Percentiles rank a stretch among this genome's conserved stretches.
Conservation (phyloP, 306 rosid genomes). For the Vigna angularis region DNA sequence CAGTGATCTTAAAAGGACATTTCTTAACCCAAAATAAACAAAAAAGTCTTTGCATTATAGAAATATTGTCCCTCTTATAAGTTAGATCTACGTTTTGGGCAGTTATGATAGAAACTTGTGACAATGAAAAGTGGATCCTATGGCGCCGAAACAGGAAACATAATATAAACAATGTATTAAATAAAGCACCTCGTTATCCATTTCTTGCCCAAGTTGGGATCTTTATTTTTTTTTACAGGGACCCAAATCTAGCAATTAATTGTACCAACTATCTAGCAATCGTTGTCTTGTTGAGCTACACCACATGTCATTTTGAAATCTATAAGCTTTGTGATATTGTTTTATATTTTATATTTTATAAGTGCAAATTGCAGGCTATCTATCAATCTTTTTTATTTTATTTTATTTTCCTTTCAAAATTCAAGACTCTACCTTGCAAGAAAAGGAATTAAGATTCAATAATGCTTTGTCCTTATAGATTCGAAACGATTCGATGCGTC, state of each 20-base stretch:
- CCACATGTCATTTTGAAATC: conserved; percentile 26
- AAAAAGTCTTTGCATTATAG: conserved; percentile 31
- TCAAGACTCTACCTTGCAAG: conserved; percentile 47
- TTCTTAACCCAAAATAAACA: not conserved
- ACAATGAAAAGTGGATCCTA: conserved; percentile 22
- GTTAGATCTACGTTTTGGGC: conserved; percentile 30
- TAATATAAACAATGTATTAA: conserved; percentile 45
- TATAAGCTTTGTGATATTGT: not conserved
- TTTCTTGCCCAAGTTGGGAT: conserved; percentile 54
- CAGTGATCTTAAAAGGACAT: conserved; percentile 15
- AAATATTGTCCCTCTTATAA: conserved; percentile 33
- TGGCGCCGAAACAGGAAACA: conserved; percentile 52
- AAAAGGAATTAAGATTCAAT: conserved; percentile 43
- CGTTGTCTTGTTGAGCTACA: conserved; percentile 36
- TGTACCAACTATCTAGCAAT: conserved; percentile 25
- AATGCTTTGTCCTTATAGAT: conserved; percentile 24
- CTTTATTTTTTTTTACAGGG: not conserved
- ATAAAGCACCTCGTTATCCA: conserved; percentile 39
- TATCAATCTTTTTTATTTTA: not conserved
- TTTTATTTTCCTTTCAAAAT: not conserved
- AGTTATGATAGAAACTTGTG: conserved; percentile 11
- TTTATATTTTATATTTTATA: conserved; percentile 14
- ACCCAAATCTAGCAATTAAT: conserved; percentile 24
- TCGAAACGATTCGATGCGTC: conserved; percentile 26
- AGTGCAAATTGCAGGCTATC: not conserved